Evolutionary conservation across 805 yeast species (phyloP), one percentile per base, ranked within the genome.

Genomic region (Saturnispora sanitii): DNA sequence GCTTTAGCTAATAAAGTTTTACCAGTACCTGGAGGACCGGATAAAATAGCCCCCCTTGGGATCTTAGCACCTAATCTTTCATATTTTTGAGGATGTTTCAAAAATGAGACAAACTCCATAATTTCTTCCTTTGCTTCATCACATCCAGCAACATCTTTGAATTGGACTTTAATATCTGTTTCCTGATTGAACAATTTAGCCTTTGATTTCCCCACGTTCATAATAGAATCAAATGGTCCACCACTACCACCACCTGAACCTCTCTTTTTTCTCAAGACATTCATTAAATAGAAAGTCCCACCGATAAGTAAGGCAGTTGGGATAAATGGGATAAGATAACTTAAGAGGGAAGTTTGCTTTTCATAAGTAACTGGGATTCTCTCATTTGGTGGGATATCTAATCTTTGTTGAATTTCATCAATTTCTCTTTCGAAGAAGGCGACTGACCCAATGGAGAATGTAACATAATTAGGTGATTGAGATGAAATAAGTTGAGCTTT

Each of bases 11-110:
- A 66, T 40, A 92, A 68, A 1, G 99, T 92, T 60, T 92, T 92
- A 77, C 99, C 99, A 8, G 98, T 92, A 67, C 99, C 99, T 38
- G 99, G 99, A 15, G 98, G 95, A 37, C 99, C 99, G 2, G 95
- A 82, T 43, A 92, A 67, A 45, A 92, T 85, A 8, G 98, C 98
- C 52, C 99, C 99, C 58, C 97, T 77, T 36, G 99, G 99, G 50
- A 92, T 92, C 60, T 87, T 85, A 30, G 97, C 99, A 30, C 99
- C 99, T 43, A 92, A 68, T 45, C 77, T 76, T 60, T 88, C 96
- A 62, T 88, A 92, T 58, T 87, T 85, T 42, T 71, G 69, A 8
- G 99, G 98, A 49, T 86, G 75, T 58, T 90, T 83, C 62, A 92
- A 74, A 58, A 94, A 92, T 51, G 81, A 77, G 40, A 92, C 99